Base-by-base conservation (phyloP, 306 rosid genomes). In the Glycine latifolia region DNA sequence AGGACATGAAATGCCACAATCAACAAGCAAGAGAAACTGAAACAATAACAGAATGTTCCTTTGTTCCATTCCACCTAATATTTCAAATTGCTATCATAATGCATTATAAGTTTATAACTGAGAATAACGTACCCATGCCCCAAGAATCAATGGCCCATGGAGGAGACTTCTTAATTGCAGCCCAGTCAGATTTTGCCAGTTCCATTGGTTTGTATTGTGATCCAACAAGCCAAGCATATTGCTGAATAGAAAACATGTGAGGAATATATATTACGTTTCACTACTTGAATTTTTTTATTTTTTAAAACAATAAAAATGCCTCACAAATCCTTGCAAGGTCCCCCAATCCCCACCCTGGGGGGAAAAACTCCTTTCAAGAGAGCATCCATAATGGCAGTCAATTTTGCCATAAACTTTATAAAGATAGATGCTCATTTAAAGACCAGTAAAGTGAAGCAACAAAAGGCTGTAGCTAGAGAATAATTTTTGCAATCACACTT, bases 61-160 rank as follows among this genome's bases (percentile, higher is more conserved):
- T 17, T 62, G 50, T 79, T 79, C 59, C 20, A 48, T 15, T 63
- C 60, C 4, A 56, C 69, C 49, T 68, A 26, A 55, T 11, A 67
- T 61, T 60, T 53, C 67, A 90, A 77, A 80, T 26, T 62, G 72
- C 69, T 35, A 71, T 82, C 78, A 48, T 47, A 72, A 54, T 26
- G 31, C 31, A 26, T 67, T 67, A 47, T 26, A 26, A 26, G 31
- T 26, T 26, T 26, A 26, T 56, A 54, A 70, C 67, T 59, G 59
- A 83, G 80, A 84, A 55, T 80, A 75, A 81, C 92, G 79, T 89
- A 96, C 99, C 99, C 92, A 95, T 87, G 56, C 99, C 99, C 99
- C 99, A 95, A 81, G 99, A 95, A 91, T 95, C 99, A 82, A 91
- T 87, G 85, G 98, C 82, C 97, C 98, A 95, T 14, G 94, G 92